Conservation (phyloP, 2,329 filamentous ascomycete species). For the Cryphonectria radicalis region DNA sequence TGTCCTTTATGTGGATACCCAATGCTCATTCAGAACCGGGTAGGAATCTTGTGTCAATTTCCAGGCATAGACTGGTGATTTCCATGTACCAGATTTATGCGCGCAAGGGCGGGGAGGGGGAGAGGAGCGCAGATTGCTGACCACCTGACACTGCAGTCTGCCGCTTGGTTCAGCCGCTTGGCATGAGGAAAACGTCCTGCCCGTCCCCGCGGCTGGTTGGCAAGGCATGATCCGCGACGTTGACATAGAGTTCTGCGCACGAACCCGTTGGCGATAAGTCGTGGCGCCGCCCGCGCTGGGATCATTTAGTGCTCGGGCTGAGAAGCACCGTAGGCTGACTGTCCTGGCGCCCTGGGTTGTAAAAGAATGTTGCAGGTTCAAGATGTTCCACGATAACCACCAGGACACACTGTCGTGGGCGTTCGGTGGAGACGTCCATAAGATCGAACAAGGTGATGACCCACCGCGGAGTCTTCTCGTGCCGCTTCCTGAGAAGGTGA, state of each 20-base stretch:
- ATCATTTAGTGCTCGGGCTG: background rate
- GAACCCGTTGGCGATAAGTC: background rate
- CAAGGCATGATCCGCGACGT: background rate
- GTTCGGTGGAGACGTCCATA: background rate
- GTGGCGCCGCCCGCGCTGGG: background rate
- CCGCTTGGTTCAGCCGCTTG: background rate
- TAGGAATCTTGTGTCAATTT: background rate
- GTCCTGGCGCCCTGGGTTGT: conserved; percentile 3
- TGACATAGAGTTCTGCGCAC: background rate
- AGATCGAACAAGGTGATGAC: background rate
- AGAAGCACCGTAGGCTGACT: background rate
- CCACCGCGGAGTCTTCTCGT: background rate
- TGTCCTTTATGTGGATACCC: background rate
- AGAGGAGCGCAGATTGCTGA: background rate
- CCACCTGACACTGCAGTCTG: background rate
- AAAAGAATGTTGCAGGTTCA: background rate
- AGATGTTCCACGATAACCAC: background rate
- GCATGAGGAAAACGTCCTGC: background rate
- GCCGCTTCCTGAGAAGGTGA: background rate
- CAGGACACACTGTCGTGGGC: background rate
- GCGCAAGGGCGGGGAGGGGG: background rate
- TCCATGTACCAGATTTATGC: background rate
- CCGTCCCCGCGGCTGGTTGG: background rate
- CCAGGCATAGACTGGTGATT: background rate
- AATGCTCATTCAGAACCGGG: background rate